Base-by-base conservation (phyloP, 2,329 filamentous ascomycete genomes). In the Diaporthe australafricana region DNA sequence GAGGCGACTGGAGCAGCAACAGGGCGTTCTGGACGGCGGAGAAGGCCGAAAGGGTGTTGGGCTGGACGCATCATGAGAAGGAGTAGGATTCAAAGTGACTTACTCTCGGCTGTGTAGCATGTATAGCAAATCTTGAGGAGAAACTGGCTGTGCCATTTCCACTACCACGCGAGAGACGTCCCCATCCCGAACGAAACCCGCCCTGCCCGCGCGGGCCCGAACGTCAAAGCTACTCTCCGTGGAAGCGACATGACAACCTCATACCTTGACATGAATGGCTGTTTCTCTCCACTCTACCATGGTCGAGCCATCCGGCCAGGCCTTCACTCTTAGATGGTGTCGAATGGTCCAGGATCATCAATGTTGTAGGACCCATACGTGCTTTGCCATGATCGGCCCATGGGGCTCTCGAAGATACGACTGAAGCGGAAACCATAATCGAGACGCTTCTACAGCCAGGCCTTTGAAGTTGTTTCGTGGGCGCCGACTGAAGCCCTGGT, bases 11-110 rank as follows among this genome's bases (percentile, higher is more conserved):
- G 63, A 74, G 72, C 8, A 72, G 65, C 11, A 77, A 77, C 25
- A 75, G 77, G 66, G 75, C 70, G 2, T 79, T 79, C 52, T 75
- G 73, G 73, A 73, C 73, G 56, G 74, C 75, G 53, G 74, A 74
- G n/a, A 74, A 73, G 73, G 75, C 74, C 42, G 52, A 74, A 62
- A 73, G 68, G 50, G 45, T 73, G 17, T 60, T 76, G 25, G 74
- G 75, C 4, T 72, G 74, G 71, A 52, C 57, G 11, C 74, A 75
- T 69, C 47, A 73, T 38, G 74, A 72, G 48, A 73, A 74, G 53
- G 72, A 75, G 70, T 73, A 86, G 76, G 1, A 85, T 22, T n/a
- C 16, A 25, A 38, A 27, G 22, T 6, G 42, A 47, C 32, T 65
- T 50, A 50, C 60, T 65, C 50, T 65, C 45, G 60, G 60, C 30